Conservation (phyloP, 441 rosid genomes). For the Erysimum cheiri region DNA sequence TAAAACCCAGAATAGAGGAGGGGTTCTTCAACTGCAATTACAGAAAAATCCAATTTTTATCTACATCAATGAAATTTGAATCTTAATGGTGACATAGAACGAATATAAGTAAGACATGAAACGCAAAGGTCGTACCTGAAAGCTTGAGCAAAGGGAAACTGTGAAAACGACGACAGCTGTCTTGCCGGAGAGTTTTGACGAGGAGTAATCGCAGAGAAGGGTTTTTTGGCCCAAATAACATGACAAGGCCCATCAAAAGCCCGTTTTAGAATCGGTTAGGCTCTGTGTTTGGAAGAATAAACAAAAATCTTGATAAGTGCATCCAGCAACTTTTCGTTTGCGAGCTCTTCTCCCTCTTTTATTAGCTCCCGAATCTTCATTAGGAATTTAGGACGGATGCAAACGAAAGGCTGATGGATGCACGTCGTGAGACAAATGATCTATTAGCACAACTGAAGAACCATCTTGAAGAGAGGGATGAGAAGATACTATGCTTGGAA, state of each 20-base stretch:
- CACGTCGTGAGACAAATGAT: too few species aligned
- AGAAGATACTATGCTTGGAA: too few species aligned
- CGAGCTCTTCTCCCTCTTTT: too few species aligned
- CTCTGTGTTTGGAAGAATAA: neutral
- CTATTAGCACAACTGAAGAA: too few species aligned
- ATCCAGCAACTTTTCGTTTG: too few species aligned
- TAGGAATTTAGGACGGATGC: too few species aligned
- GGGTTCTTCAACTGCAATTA: conserved; percentile 17
- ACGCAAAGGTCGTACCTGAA: conserved; percentile 23
- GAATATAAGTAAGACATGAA: neutral
- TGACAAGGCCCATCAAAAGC: conserved; percentile 13
- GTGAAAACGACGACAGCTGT: conserved; percentile 22
- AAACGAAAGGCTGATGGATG: too few species aligned
- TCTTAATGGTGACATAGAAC: neutral
- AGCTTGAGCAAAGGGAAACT: neutral
- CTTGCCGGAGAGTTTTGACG: conserved; percentile 2
- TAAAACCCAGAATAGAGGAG: conserved; percentile 11
- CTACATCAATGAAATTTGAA: neutral
- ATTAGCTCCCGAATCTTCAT: too few species aligned
- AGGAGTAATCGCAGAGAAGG: neutral
- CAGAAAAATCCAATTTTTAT: neutral
- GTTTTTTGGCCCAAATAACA: neutral
- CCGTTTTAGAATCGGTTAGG: neutral
- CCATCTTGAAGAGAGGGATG: too few species aligned
- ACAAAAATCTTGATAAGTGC: too few species aligned